phyloP scores from a whole-genome alignment of 306 rosid species.

The Gillenia trifoliata region DNA sequence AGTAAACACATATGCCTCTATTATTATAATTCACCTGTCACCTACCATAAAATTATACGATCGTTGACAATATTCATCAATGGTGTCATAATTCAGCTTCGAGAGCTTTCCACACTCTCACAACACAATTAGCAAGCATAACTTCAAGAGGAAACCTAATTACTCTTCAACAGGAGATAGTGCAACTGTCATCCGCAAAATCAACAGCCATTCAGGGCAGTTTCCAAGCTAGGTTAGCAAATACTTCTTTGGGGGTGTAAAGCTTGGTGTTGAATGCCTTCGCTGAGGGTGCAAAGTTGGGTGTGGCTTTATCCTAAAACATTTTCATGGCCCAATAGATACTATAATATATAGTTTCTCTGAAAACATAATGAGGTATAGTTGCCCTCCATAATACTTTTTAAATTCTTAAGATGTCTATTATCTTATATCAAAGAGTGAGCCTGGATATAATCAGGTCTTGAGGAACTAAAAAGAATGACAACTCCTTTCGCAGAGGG shows the following conservation, averaged over 20 bases:
- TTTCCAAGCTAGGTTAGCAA: background rate
- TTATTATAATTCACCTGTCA: background rate
- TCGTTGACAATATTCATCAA: background rate
- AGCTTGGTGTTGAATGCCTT: background rate
- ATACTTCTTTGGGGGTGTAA: background rate
- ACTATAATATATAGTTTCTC: too few relatives aligned
- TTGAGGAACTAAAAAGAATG: background rate
- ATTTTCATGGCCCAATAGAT: background rate
- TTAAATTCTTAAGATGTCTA: background rate
- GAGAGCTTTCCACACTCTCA: background rate
- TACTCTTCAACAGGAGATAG: background rate
- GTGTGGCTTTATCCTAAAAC: background rate
- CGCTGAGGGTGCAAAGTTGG: background rate
- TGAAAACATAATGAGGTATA: too few relatives aligned
- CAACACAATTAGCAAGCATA: background rate
- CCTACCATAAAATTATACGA: background rate
- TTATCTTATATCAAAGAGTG: background rate
- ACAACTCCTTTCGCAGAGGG: background rate
- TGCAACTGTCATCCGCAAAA: background rate
- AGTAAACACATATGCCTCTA: background rate
- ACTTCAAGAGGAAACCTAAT: background rate
- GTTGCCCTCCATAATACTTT: background rate
- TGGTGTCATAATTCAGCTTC: constrained; percentile 4
- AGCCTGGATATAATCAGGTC: background rate
- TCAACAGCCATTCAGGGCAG: background rate